Evolutionary conservation across 202 grass and related monocot species (phyloP), one percentile per base, ranked within the genome.

Genomic region (Setaria viridis): DNA sequence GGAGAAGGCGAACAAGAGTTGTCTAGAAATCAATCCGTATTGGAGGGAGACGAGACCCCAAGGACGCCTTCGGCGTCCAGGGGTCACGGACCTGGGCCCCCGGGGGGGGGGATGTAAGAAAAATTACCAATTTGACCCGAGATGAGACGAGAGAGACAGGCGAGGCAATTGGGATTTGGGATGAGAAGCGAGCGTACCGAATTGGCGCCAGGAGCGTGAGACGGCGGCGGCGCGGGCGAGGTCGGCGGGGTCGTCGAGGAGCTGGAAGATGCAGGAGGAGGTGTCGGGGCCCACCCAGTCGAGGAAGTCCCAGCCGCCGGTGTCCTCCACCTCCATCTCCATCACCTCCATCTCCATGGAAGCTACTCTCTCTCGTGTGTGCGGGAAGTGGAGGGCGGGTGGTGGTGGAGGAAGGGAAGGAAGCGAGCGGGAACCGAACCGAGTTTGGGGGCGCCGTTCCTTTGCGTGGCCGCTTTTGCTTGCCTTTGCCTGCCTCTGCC

Each of bases 141-240:
- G 13, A 32, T 2, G 13, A 7, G 13, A 32, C 6, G 13, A 7
- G 9, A 34, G 1, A 11, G 50, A 6, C 0, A 4, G 37, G 19
- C 6, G 39, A 41, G 39, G 39, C 5, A 41, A 41, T 6, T 25
- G 25, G 25, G 6, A 41, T 6, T 41, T 41, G 1, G 0, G 2
- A 0, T 2, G 55, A 8, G 45, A 41, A 41, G 43, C 43, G 42
- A 0, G 32, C 21, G 60, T 7, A 89, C 89, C 90, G 83, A 94
- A 96, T 64, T n/a, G 82, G 84, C 97, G 90, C 97, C 93, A 99
- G 39, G 97, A 92, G 76, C 77, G 86, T 6, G 92, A 94, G 68
- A 85, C 90, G 62, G 85, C 58, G 39, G 82, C 74, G 60, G 85
- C 82, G 72, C 90, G 97, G 87, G 86, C 88, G 80, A 99, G 69